Evolutionary conservation across 352 stramenopile species (phyloP).

Genomic region (Globisporangium spiculum): DNA sequence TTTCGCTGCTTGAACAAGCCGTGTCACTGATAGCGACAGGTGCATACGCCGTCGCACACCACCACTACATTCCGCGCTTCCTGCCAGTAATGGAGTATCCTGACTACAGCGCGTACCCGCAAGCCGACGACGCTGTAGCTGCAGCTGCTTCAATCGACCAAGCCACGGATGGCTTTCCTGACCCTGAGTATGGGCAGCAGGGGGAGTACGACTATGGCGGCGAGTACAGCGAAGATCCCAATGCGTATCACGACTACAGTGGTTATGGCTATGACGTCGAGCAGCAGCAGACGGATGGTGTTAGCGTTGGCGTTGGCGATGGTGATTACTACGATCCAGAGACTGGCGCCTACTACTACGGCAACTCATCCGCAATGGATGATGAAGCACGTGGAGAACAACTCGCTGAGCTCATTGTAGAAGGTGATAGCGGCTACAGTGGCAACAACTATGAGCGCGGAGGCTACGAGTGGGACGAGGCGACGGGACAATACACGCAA

Average conservation of each 20-base stretch:
- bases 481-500: constrained; percentile 19
- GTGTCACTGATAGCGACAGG: background rate
- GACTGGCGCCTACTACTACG: background rate
- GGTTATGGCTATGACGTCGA: background rate
- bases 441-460: background rate
- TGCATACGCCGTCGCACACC: background rate
- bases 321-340: background rate
- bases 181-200: background rate
- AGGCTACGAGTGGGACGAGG: constrained; percentile 11
- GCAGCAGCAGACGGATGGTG: background rate
- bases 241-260: background rate
- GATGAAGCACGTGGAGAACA: background rate
- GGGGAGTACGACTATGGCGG: background rate
- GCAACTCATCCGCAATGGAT: background rate
- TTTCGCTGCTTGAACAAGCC: too few relatives aligned
- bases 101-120: background rate
- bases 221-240: background rate
- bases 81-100: background rate
- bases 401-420: background rate
- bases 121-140: background rate
- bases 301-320: background rate
- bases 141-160: background rate
- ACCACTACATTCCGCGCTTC: too few relatives aligned
- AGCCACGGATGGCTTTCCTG: background rate
- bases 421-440: background rate